A percentile compares a stretch with the other conserved stretches of the same genome.
Conservation (phyloP, 177 flowering plant genomes). For the Vitis hybrid region DNA sequence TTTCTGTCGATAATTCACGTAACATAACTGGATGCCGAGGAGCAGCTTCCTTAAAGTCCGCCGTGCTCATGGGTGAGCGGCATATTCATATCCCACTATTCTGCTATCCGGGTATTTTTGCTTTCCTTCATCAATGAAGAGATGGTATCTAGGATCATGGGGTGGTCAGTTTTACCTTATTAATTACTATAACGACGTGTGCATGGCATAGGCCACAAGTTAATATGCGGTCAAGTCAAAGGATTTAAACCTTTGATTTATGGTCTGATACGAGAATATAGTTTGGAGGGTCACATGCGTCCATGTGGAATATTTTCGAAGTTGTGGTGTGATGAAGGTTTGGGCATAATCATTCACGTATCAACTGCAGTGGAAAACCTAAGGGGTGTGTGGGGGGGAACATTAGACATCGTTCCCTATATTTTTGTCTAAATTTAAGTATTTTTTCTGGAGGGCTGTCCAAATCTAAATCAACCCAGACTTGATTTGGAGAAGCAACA, state of each 20-base stretch:
- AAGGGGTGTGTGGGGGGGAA: not conserved
- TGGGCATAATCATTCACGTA: too few species aligned
- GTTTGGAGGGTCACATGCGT: too few species aligned
- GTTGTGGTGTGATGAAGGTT: too few species aligned
- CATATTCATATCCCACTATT: not conserved
- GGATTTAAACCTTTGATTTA: too few species aligned
- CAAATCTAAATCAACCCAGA: not conserved
- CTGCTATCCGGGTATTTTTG: not conserved
- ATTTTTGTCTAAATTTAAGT: conserved; percentile 4
- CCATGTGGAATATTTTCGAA: too few species aligned
- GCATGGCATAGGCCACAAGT: not conserved
- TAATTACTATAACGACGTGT: not conserved
- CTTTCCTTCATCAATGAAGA: not conserved
- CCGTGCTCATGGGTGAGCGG: conserved; percentile 4
- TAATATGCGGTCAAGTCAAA: not conserved
- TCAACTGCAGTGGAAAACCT: too few species aligned
- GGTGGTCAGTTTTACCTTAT: not conserved
- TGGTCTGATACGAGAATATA: too few species aligned
- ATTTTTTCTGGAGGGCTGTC: not conserved
- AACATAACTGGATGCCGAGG: too few species aligned
- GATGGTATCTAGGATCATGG: conserved; percentile 19
- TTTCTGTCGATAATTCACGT: too few species aligned
- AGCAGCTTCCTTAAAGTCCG: conserved; percentile 6
- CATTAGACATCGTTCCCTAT: conserved; percentile 13
- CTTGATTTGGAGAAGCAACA: not conserved